Base-by-base conservation (phyloP, 2,329 filamentous ascomycete genomes). In the Ambrosiella cleistominuta region DNA sequence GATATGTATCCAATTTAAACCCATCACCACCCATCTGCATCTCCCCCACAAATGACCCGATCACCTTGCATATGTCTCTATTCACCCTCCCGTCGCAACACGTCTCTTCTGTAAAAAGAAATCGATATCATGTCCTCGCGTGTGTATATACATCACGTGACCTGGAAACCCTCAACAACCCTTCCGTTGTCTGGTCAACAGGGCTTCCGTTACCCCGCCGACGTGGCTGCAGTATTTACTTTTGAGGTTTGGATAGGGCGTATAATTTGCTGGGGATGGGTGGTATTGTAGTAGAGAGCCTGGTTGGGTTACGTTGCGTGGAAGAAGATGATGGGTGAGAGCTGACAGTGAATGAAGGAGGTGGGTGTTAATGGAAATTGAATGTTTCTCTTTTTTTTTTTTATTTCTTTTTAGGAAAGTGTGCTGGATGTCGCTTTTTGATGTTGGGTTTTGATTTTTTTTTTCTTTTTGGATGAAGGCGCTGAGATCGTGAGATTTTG, bases 201-300 rank as follows among this genome's bases (percentile, higher is more conserved):
- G 35, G 57, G 47, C 17, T 19, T n/a, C 44, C 44, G 37, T 54
- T 51, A 57, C 58, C 59, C 59, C 50, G 55, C 58, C 58, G 54
- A 60, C 54, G 54, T 60, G 47, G 2, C 47, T 19, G 12, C 27
- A 11, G 19, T 17, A 11, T 17, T 42, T 51, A 19, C 15, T 42
- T 50, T 47, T 45, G 50, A 36, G 37, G 47, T 12, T 49, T 49
- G 45, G 17, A 51, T 51, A 51, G 12, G 47, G 12, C 3, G 13
- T 15, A 9, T 2, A 9, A 9, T 12, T 19, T n/a, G 45, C 45
- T 49, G 45, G 8, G 45, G 45, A 11, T n/a, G 17, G 45, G 40
- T 12, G 45, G 27, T 42, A 42, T 11, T 42, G n/a, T 12, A 47
- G n/a, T 47, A 15, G 44, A 47, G 7, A 17, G 7, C 13, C 13